Percentiles rank a stretch among this genome's conserved stretches.
Conservation (phyloP, 331 rosid species). For the Quercus tomentella region DNA sequence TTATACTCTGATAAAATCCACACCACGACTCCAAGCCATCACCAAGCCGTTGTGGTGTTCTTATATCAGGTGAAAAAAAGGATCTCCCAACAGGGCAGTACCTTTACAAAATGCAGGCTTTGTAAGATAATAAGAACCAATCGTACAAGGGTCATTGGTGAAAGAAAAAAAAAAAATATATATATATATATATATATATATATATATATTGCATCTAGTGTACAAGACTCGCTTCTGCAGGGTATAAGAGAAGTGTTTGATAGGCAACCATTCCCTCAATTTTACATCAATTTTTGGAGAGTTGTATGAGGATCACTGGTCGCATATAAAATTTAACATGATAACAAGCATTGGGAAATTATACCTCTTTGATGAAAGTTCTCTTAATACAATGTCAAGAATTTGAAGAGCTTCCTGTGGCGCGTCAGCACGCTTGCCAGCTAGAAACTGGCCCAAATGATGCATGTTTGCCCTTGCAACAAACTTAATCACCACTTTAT, state of each 20-base stretch:
- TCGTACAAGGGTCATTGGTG: neutral
- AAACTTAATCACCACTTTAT: slow-evolving; percentile 70
- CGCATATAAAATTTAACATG: neutral
- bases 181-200: too few relatives aligned
- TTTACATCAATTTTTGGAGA: too few relatives aligned
- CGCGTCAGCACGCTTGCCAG: slow-evolving; percentile 82
- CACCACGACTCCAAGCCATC: slow-evolving; percentile 99
- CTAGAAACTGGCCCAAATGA: slow-evolving; percentile 87
- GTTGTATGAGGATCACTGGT: neutral
- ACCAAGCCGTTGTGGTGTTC: slow-evolving; percentile 85
- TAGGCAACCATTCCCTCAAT: too few relatives aligned
- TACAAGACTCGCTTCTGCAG: too few relatives aligned
- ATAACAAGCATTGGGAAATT: neutral
- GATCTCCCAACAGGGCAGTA: slow-evolving; percentile 90
- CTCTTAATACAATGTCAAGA: slow-evolving; percentile 87
- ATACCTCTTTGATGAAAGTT: slow-evolving; percentile 79
- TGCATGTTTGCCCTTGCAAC: slow-evolving; percentile 89
- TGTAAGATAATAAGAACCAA: slow-evolving; percentile 21
- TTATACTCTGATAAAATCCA: slow-evolving; percentile 97
- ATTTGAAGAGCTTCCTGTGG: slow-evolving; percentile 91
- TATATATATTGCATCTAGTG: too few relatives aligned
- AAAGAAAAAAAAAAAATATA: too few relatives aligned
- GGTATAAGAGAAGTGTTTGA: neutral
- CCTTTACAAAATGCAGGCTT: slow-evolving; percentile 42
- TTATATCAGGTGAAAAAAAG: slow-evolving; percentile 85